These are phyloP conservation scores for Rhytidiadelphus loreus DNA, from an alignment of 225 moss, liverwort and hornwort species.

Conservation along the genomic window DNA sequence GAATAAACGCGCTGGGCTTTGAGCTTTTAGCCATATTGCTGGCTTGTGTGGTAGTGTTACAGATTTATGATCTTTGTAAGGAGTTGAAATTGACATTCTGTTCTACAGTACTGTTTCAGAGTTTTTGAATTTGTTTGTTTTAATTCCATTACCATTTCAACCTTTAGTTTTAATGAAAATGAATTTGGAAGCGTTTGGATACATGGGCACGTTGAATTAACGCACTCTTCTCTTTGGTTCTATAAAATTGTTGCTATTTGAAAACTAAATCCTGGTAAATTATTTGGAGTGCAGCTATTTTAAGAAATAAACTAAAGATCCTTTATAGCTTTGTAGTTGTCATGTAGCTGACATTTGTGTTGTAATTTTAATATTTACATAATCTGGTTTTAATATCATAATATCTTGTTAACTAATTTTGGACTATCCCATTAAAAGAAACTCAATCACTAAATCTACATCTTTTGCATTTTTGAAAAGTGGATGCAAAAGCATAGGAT, in stretches of 20 bases:
- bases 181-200: not conserved
- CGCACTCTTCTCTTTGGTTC: not conserved
- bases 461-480: too few relatives aligned
- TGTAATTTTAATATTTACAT: not conserved
- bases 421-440: too few relatives aligned
- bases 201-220: not conserved
- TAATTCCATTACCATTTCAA: not conserved
- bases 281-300: not conserved
- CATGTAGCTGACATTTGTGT: too few relatives aligned
- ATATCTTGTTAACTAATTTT: not conserved
- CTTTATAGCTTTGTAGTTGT: not conserved
- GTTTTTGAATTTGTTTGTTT: too few relatives aligned
- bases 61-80: not conserved
- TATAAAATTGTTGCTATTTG: too few relatives aligned
- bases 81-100: not conserved
- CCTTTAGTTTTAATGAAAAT: not conserved
- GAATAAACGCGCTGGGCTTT: not conserved
- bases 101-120: not conserved
- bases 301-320: not conserved
- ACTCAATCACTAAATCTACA: too few relatives aligned
- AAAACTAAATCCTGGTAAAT: not conserved
- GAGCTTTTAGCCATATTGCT: not conserved
- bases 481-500: too few relatives aligned
- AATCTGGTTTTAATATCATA: not conserved
- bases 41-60: not conserved